Conservation (phyloP, 2,329 filamentous ascomycete species). For the Cordyceps tenuipes region DNA sequence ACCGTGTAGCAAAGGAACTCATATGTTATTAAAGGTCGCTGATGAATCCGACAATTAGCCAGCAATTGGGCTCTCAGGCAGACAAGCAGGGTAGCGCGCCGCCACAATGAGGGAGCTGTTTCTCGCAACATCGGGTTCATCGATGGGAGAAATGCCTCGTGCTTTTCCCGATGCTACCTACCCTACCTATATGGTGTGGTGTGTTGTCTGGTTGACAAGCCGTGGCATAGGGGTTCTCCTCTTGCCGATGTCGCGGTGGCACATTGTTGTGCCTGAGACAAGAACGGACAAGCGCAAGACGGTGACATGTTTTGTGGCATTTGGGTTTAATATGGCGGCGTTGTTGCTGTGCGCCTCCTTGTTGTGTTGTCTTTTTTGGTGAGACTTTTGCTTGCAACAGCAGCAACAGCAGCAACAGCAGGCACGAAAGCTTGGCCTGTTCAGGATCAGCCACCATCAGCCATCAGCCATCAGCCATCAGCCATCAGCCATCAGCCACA, state of each 20-base stretch:
- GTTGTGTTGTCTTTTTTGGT: too few relatives aligned
- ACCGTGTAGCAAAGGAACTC: not conserved
- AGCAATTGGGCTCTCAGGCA: not conserved
- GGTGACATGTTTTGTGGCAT: not conserved
- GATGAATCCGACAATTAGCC: not conserved
- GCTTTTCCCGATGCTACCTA: not conserved
- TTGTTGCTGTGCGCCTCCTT: too few relatives aligned
- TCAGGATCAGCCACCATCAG: not conserved
- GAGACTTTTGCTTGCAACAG: not conserved
- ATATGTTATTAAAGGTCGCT: not conserved
- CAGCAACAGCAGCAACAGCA: too few relatives aligned
- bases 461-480: too few relatives aligned
- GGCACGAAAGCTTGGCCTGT: too few relatives aligned
- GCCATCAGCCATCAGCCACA: too few relatives aligned
- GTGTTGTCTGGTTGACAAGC: not conserved
- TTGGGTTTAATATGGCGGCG: too few relatives aligned
- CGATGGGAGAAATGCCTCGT: not conserved
- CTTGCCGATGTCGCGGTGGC: not conserved
- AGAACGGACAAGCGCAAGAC: not conserved
- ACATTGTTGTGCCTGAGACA: not conserved
- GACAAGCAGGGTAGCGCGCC: not conserved
- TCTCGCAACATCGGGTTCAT: too few relatives aligned
- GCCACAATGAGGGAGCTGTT: not conserved
- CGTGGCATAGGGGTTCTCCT: not conserved
- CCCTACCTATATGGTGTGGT: not conserved